Percentiles rank a stretch among this genome's conserved stretches.
Evolutionary conservation across 495 filamentous ascomycete species (phyloP).

Genomic region (Podospora pseudocomata): DNA sequence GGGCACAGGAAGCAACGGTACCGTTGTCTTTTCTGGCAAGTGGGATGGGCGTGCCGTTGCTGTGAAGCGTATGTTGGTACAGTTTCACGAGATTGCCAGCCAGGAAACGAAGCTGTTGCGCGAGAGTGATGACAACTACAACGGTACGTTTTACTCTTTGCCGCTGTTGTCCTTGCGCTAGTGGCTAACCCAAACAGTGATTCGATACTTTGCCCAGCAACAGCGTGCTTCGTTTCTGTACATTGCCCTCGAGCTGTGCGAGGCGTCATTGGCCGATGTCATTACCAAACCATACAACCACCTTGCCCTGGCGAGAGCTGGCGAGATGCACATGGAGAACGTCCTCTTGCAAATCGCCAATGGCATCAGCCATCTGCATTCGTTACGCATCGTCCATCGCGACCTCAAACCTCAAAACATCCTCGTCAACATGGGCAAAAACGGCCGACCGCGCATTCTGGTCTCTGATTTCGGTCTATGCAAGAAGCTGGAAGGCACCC

Average conservation of each 20-base stretch:
- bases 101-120: conserved; percentile 87
- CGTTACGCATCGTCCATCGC: conserved; percentile 89
- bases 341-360: conserved; percentile 82
- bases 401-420: conserved; percentile 98
- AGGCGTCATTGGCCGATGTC: conserved; percentile 86
- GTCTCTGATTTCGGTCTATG: conserved; percentile 98
- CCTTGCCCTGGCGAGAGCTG: conserved; percentile 48
- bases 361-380: conserved; percentile 84
- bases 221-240: conserved; percentile 88
- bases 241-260: conserved; percentile 94
- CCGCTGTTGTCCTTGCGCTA: neutral
- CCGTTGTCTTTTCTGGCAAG: conserved; percentile 76
- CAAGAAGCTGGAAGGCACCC: conserved; percentile 94
- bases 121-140: conserved; percentile 91
- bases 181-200: conserved; percentile 54
- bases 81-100: conserved; percentile 91
- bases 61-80: conserved; percentile 92
- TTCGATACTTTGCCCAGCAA: conserved; percentile 91
- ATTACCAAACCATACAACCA: conserved; percentile 60
- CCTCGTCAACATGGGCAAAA: conserved; percentile 63
- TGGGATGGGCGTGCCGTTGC: conserved; percentile 91
- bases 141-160: conserved; percentile 46
- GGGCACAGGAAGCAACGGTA: conserved; percentile 80
- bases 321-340: conserved; percentile 56
- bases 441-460: conserved; percentile 67